phyloP scores from a whole-genome alignment of 148 eudicot genomes.

The Rhododendron simsii region DNA sequence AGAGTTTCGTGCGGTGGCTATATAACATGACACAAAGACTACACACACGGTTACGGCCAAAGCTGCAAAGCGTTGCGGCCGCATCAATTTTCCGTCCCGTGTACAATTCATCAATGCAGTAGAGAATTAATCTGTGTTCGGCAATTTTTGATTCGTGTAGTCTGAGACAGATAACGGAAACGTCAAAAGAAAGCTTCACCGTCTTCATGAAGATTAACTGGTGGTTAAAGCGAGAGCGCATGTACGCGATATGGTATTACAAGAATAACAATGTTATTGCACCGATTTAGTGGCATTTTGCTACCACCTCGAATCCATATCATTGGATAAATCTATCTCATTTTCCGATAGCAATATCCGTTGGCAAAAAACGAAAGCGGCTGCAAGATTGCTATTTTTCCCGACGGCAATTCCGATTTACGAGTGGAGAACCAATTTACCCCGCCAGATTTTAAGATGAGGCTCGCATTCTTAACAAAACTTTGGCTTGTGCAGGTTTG shows the following conservation, averaged over 20 bases:
- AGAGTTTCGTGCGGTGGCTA: neutral
- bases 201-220: neutral
- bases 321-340: neutral
- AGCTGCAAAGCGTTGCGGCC: neutral
- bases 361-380: neutral
- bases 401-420: neutral
- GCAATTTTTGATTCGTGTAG: no score
- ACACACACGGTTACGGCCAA: neutral
- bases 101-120: neutral
- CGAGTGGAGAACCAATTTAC: neutral
- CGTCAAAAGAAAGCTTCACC: neutral
- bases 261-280: neutral
- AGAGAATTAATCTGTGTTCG: neutral
- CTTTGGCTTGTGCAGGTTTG: no score
- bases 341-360: neutral
- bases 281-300: neutral
- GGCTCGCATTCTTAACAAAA: no score
- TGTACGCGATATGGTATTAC: neutral
- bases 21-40: neutral
- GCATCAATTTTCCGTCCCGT: neutral
- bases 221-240: neutral
- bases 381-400: neutral
- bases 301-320: neutral
- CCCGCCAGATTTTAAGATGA: no score
- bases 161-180: neutral